Conservation (phyloP, 129 eudicot species). For the Glebionis coronaria region DNA sequence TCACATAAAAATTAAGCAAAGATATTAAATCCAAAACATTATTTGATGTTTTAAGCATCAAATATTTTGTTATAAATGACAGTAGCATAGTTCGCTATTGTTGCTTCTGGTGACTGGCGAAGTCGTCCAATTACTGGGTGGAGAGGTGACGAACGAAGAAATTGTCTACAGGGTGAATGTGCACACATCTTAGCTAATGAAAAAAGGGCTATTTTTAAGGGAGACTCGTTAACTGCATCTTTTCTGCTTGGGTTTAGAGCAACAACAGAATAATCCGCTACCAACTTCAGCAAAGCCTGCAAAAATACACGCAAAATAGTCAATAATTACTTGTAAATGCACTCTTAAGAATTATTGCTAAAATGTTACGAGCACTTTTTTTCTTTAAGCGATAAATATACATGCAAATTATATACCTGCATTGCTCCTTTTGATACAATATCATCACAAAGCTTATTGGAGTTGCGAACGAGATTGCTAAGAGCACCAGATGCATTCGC, state of each 20-base stretch:
- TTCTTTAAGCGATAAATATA: neutral
- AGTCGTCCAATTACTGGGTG: conserved; percentile 69
- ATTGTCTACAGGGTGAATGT: conserved; percentile 75
- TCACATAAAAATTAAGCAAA: neutral
- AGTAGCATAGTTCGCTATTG: conserved; percentile 74
- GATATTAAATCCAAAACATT: too few species aligned
- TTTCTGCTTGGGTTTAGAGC: conserved; percentile 69
- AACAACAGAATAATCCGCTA: conserved; percentile 63
- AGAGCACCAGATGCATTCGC: conserved; percentile 97
- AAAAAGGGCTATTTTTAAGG: conserved; percentile 75
- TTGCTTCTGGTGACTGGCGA: conserved; percentile 72
- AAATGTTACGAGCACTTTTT: too few species aligned
- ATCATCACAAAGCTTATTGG: conserved; percentile 82
- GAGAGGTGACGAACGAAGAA: conserved; percentile 68
- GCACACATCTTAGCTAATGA: conserved; percentile 89
- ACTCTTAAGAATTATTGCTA: too few species aligned
- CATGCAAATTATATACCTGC: conserved; percentile 51
- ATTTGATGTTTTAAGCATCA: conserved; percentile 30
- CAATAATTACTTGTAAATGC: neutral
- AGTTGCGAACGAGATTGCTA: conserved; percentile 92
- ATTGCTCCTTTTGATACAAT: conserved; percentile 92
- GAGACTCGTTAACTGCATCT: conserved; percentile 79
- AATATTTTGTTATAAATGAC: conserved; percentile 57
- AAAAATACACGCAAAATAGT: conserved; percentile 6
- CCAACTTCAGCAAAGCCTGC: conserved; percentile 83